Base-by-base conservation (phyloP, 306 rosid species). In the Erythrophleum fordii region DNA sequence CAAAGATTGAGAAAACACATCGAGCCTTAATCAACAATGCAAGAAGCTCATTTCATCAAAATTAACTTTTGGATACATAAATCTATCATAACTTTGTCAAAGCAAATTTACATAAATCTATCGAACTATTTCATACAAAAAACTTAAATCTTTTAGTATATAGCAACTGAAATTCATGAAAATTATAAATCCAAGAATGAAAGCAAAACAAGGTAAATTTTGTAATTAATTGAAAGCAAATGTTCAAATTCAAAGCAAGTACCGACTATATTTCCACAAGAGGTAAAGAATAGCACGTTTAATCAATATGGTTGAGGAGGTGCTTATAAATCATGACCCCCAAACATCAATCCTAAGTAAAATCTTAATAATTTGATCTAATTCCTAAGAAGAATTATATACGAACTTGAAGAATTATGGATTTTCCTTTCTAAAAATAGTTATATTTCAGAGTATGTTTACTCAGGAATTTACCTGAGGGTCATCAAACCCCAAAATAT, bases 401-500 rank as follows among this genome's bases (percentile, higher is more conserved):
- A 61, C 20, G n/a, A 17, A 35, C 41, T 61, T 61, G 12, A 55
- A 22, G 29, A 0, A 22, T 22, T 22, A 55, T 8, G 25, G 12
- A 22, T 17, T n/a, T 52, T 52, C 3, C 16, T 6, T 20, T 20
- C 60, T 2, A 8, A 53, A 8, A n/a, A 55, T 0, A 55, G 29
- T 22, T 3, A 35, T 65, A 35, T 3, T 37, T 11, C 11, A 35
- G 48, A 22, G 11, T 23, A 10, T 41, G 8, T 22, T 42, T 41
- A 67, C 8, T 62, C 22, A 67, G 1, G 1, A 81, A 76, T 22
- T 69, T 86, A 95, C 99, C 99, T 92, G 77, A 96, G 99, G 74
- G 97, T 88, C 98, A 96, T 90, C 86, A 96, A 83, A 53, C 99
- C 99, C 99, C 99, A 96, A 80, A 96, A 96, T 44, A 96, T 96